These are phyloP conservation scores for Geranium rotundifolium DNA, from an alignment of 345 rosid species.

Conservation along the genomic window DNA sequence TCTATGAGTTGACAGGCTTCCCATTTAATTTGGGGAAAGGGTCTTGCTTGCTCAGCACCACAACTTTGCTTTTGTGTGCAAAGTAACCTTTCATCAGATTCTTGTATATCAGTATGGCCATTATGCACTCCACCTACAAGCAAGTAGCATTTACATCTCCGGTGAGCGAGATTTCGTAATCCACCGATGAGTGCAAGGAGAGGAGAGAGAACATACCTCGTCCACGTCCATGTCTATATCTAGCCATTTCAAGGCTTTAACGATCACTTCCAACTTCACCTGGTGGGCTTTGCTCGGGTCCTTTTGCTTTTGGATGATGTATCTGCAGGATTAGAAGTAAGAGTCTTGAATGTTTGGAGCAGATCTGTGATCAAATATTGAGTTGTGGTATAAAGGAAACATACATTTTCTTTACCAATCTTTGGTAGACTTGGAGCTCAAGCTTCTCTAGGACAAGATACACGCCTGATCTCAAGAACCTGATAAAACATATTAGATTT, in stretches of 20 bases:
- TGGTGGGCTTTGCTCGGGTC: slow-evolving; percentile 94
- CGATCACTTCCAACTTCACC: slow-evolving; percentile 82
- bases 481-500: slow-evolving; percentile 9
- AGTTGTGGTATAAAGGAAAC: slow-evolving; percentile 3
- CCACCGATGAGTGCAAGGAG: background rate
- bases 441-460: slow-evolving; percentile 94
- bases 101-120: slow-evolving; percentile 77
- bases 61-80: slow-evolving; percentile 92
- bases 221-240: slow-evolving; percentile 90
- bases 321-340: slow-evolving; percentile 28
- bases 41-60: slow-evolving; percentile 93
- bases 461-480: slow-evolving; percentile 91
- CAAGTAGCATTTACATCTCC: too few species aligned
- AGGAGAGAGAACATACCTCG: slow-evolving; percentile 37
- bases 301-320: slow-evolving; percentile 66
- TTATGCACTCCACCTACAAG: slow-evolving; percentile 80
- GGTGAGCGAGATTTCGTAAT: background rate
- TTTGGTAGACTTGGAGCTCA: slow-evolving; percentile 94
- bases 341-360: background rate
- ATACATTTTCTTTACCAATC: slow-evolving; percentile 89
- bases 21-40: slow-evolving; percentile 82
- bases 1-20: slow-evolving; percentile 64
- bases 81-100: slow-evolving; percentile 83
- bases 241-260: slow-evolving; percentile 82
- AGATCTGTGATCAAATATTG: too few species aligned